These are phyloP conservation scores for Fusarium beomiforme DNA, from an alignment of 2,329 filamentous ascomycete genomes.

Conservation along the genomic window DNA sequence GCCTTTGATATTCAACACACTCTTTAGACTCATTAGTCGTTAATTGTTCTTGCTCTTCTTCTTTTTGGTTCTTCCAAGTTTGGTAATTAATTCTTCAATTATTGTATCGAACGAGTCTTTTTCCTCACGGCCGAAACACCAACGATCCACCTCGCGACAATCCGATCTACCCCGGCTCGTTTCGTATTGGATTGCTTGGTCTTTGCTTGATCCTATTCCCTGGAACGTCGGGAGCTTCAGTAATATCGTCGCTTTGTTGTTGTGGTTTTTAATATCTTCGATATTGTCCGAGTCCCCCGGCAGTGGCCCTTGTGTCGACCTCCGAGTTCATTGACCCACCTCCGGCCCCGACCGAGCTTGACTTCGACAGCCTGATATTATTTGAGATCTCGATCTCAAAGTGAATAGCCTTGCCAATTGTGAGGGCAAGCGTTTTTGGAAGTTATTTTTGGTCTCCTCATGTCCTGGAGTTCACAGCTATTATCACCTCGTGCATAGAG, in stretches of 20 bases:
- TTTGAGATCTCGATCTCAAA: not conserved
- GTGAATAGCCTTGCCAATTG: conserved; percentile 23
- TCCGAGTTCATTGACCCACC: conserved; percentile 31
- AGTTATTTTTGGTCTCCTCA: conserved; percentile 16
- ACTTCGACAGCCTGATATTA: conserved; percentile 11
- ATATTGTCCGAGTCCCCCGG: conserved; percentile 19
- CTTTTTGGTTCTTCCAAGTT: conserved; percentile 27
- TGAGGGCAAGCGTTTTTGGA: conserved; percentile 7
- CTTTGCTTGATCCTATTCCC: conserved; percentile 4
- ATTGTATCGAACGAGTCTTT: conserved; percentile 17
- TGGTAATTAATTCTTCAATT: conserved; percentile 21
- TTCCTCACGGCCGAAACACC: conserved; percentile 13
- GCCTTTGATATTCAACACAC: conserved; percentile 36
- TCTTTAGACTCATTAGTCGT: conserved; percentile 31
- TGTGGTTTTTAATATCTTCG: conserved; percentile 25
- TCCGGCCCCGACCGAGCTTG: conserved; percentile 22
- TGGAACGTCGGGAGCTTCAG: conserved; percentile 18
- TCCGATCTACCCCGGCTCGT: conserved; percentile 22
- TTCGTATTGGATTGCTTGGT: conserved; percentile 18
- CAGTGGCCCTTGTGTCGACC: conserved; percentile 13
- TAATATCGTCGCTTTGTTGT: conserved; percentile 19
- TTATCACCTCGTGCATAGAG: conserved; percentile 44
- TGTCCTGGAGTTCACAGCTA: conserved; percentile 35
- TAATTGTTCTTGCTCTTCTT: conserved; percentile 25
- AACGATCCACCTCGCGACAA: conserved; percentile 34